phyloP scores from a whole-genome alignment of 1,139 yeast species.

The Kodamaea plutei region DNA sequence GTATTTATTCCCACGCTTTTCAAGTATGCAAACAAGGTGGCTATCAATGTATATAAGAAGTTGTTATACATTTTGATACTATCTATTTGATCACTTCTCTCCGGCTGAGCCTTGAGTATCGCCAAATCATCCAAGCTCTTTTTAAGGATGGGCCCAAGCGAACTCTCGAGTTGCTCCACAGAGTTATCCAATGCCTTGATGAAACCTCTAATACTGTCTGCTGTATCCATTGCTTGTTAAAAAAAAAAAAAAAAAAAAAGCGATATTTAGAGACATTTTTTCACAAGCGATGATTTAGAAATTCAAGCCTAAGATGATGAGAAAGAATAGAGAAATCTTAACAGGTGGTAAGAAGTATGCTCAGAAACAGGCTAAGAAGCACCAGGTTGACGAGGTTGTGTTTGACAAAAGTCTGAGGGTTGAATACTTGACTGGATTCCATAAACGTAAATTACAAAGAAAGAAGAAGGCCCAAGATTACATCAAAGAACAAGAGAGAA shows the following conservation, averaged over 20 bases:
- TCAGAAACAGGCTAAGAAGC: slow-evolving; percentile 57
- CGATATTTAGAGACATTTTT: slow-evolving; percentile 7
- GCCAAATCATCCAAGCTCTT: slow-evolving; percentile 32
- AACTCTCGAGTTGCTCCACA: slow-evolving; percentile 25
- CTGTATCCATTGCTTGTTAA: slow-evolving; percentile 37
- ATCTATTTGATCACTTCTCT: slow-evolving; percentile 33
- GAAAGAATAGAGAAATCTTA: slow-evolving; percentile 74
- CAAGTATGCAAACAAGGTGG: slow-evolving; percentile 52
- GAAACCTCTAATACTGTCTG: slow-evolving; percentile 29
- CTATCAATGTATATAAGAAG: slow-evolving; percentile 43
- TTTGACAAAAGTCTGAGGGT: slow-evolving; percentile 71
- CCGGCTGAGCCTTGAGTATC: slow-evolving; percentile 15
- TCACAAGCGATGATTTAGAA: slow-evolving; percentile 3
- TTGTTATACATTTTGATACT: slow-evolving; percentile 34
- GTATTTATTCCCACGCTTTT: slow-evolving; percentile 60
- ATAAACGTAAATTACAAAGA: slow-evolving; percentile 84
- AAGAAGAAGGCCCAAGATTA: slow-evolving; percentile 79
- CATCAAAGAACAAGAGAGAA: slow-evolving; percentile 70
- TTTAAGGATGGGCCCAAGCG: slow-evolving; percentile 32
- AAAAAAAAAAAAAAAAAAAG: background rate
- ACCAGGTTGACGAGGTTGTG: slow-evolving; percentile 73
- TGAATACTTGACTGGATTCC: slow-evolving; percentile 91
- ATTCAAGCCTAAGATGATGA: slow-evolving; percentile 16
- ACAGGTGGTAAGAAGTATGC: slow-evolving; percentile 85
- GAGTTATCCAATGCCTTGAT: slow-evolving; percentile 28